Evolutionary conservation across 441 rosid species (phyloP).

Genomic region (Gossypium gossypioides): DNA sequence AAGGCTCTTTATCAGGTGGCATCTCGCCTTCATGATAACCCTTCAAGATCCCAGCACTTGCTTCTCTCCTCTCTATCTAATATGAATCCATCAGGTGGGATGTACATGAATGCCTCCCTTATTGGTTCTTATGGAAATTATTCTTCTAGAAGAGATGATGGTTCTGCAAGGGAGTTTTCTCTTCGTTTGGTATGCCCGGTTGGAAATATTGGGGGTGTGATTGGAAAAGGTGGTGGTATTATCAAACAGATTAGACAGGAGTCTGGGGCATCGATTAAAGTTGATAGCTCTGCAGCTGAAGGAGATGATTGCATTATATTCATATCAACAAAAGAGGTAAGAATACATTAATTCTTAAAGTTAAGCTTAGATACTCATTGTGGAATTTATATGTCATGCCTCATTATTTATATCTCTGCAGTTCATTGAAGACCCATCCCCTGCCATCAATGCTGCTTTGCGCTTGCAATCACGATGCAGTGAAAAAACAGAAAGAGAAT

Average conservation of each 20-base stretch:
- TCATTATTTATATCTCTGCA: conserved; percentile 13
- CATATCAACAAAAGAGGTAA: conserved; percentile 46
- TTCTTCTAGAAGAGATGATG: conserved; percentile 39
- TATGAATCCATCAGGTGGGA: conserved; percentile 25
- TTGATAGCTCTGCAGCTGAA: conserved; percentile 42
- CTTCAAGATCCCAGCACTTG: conserved; percentile 45
- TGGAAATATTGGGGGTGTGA: conserved; percentile 52
- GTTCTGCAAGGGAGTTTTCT: conserved; percentile 41
- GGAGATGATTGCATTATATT: conserved; percentile 41
- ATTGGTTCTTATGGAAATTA: conserved; percentile 39
- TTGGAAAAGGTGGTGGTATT: conserved; percentile 45
- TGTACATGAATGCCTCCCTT: conserved; percentile 34
- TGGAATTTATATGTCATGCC: conserved; percentile 5
- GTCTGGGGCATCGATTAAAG: conserved; percentile 46
- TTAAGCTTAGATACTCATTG: not conserved
- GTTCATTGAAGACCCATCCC: conserved; percentile 52
- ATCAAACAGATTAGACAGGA: conserved; percentile 54
- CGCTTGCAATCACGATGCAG: conserved; percentile 55
- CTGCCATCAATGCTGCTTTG: conserved; percentile 48
- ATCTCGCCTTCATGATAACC: conserved; percentile 50
- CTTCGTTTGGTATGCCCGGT: conserved; percentile 49
- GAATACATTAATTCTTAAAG: not conserved
- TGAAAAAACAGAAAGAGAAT: conserved; percentile 51
- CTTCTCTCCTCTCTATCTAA: conserved; percentile 33
- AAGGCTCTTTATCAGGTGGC: conserved; percentile 51